Evolutionary conservation across 1,139 yeast genomes (phyloP).

Genomic region (Pichia norvegensis): DNA sequence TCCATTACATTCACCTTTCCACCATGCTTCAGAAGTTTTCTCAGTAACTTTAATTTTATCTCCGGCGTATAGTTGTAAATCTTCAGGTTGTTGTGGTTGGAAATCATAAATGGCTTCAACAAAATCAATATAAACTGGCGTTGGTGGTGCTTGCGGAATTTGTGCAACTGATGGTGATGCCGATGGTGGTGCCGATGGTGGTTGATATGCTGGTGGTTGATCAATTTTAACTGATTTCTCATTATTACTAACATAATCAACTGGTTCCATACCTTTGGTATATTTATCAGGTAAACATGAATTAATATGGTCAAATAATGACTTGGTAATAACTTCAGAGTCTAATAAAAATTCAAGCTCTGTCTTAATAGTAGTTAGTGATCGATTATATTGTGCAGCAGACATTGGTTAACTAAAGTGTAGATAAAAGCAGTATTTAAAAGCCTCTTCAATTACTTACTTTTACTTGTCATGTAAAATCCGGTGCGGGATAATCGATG

Average conservation of each 20-base stretch:
- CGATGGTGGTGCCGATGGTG: background rate
- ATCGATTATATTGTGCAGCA: conserved; percentile 67
- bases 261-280: conserved; percentile 46
- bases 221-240: background rate
- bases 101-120: conserved; percentile 13
- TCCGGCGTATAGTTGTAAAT: conserved; percentile 44
- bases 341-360: conserved; percentile 76
- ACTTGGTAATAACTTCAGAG: conserved; percentile 63
- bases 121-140: conserved; percentile 5
- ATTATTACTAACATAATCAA: conserved; percentile 30
- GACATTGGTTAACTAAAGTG: conserved; percentile 9
- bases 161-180: background rate
- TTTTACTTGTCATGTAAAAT: no score
- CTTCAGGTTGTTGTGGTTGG: conserved; percentile 30
- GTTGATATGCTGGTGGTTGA: background rate
- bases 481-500: no score
- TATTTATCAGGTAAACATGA: conserved; percentile 53
- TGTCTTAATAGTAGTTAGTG: conserved; percentile 65
- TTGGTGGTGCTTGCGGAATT: conserved; percentile 11
- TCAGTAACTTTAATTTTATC: conserved; percentile 64
- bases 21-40: conserved; percentile 82
- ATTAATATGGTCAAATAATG: conserved; percentile 45
- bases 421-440: no score
- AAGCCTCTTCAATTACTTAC: no score
- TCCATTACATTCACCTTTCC: conserved; percentile 62